Percentiles rank a stretch among this genome's conserved stretches.
Conservation (phyloP, 2,329 filamentous ascomycete species). For the Talaromyces sp. region DNA sequence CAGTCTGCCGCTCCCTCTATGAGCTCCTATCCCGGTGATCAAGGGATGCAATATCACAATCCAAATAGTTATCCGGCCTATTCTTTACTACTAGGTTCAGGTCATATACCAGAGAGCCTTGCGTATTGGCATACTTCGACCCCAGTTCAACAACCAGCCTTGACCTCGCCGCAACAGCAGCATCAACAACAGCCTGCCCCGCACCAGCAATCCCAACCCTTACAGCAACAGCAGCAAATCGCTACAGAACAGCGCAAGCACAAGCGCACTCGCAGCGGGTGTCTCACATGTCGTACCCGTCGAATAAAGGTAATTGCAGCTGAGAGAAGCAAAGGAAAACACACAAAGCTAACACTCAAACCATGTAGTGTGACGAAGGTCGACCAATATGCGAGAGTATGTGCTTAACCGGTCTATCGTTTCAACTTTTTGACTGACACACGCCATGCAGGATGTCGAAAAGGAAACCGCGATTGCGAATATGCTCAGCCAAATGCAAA, state of each 20-base stretch:
- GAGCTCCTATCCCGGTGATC: background rate
- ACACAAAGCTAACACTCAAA: background rate
- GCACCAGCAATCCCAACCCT: conserved; percentile 6
- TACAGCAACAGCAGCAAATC: background rate
- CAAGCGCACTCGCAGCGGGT: conserved; percentile 85
- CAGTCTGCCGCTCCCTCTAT: conserved; percentile 1
- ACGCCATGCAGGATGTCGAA: conserved; percentile 64
- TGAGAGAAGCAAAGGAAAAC: background rate
- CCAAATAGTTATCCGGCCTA: conserved; percentile 24
- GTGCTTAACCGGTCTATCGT: conserved; percentile 21
- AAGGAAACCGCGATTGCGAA: conserved; percentile 82
- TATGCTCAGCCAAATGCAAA: conserved; percentile 65
- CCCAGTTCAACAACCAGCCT: conserved; percentile 10
- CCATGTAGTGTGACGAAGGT: conserved; percentile 73
- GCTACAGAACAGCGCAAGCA: conserved; percentile 74
- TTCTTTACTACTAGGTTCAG: conserved; percentile 28
- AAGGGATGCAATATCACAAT: conserved; percentile 13
- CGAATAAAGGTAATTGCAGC: conserved; percentile 62
- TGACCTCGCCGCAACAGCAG: conserved; percentile 23
- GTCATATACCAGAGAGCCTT: conserved; percentile 36
- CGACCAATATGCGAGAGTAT: conserved; percentile 75
- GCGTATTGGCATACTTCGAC: conserved; percentile 33
- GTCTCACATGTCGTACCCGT: conserved; percentile 82
- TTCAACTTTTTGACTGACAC: conserved; percentile 3
- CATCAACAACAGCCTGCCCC: conserved; percentile 18